Conservation (phyloP, 345 rosid species). For the Acer negundo region DNA sequence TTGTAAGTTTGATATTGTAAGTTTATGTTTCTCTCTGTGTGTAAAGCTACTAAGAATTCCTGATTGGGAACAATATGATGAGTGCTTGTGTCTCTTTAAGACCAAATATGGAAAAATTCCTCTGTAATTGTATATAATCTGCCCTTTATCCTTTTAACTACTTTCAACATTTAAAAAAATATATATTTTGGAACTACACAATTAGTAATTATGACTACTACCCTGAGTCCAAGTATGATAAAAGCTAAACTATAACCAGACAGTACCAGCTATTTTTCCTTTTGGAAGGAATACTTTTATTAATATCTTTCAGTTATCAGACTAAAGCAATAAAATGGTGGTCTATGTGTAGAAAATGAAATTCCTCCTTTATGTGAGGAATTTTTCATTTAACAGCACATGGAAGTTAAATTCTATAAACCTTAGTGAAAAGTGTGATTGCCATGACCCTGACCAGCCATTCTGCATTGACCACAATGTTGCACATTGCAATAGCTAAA, state of each 20-base stretch:
- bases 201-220: background rate
- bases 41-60: background rate
- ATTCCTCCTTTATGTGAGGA: background rate
- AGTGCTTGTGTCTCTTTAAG: background rate
- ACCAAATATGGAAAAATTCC: background rate
- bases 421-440: background rate
- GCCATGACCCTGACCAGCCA: background rate
- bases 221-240: background rate
- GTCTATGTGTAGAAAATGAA: background rate
- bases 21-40: background rate
- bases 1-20: constrained; percentile 35
- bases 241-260: background rate
- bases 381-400: background rate
- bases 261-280: background rate
- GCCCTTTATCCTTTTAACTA: background rate
- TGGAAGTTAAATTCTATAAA: background rate
- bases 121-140: background rate
- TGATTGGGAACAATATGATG: background rate
- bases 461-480: background rate
- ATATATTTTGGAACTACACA: background rate
- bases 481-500: background rate
- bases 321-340: background rate
- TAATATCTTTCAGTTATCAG: background rate
- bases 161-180: background rate
- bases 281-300: background rate